Percentiles rank a stretch among this genome's conserved stretches.
These are phyloP conservation scores for Tuber aestivum DNA, from an alignment of 495 filamentous ascomycete genomes.

Conservation along the genomic window DNA sequence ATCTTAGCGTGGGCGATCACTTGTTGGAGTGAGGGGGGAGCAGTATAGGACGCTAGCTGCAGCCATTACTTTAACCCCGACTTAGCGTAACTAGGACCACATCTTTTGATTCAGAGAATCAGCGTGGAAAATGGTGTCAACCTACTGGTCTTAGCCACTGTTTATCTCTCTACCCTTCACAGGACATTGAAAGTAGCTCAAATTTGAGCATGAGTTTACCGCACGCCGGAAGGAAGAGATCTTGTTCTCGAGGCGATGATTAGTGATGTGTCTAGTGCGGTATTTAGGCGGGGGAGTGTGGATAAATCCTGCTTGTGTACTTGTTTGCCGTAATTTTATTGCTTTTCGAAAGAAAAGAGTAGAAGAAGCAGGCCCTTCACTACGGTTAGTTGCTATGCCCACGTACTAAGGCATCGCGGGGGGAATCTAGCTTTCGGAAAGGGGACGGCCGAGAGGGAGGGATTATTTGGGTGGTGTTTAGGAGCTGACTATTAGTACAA, in stretches of 20 bases:
- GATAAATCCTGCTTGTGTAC: neutral
- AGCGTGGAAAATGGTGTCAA: neutral
- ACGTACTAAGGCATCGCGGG: neutral
- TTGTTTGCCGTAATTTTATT: neutral
- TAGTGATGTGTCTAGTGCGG: neutral
- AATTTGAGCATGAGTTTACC: neutral
- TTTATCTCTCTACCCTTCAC: neutral
- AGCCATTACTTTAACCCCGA: neutral
- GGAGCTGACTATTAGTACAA: neutral
- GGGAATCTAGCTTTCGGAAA: neutral
- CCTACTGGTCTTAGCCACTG: neutral
- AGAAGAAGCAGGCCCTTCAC: neutral
- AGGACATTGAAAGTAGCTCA: neutral
- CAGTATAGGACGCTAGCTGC: too few relatives aligned
- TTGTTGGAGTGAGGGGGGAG: too few relatives aligned
- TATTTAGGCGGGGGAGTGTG: neutral
- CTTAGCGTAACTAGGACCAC: neutral
- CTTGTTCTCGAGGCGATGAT: neutral
- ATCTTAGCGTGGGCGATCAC: too few relatives aligned
- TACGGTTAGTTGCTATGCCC: neutral
- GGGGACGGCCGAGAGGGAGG: neutral
- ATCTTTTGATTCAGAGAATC: neutral
- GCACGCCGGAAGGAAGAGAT: neutral
- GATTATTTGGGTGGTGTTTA: neutral
- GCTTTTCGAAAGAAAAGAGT: neutral